A percentile compares a stretch with the other conserved stretches of the same genome.
phyloP scores from a whole-genome alignment of 2,329 filamentous ascomycete genomes.

The Phoma sp. region DNA sequence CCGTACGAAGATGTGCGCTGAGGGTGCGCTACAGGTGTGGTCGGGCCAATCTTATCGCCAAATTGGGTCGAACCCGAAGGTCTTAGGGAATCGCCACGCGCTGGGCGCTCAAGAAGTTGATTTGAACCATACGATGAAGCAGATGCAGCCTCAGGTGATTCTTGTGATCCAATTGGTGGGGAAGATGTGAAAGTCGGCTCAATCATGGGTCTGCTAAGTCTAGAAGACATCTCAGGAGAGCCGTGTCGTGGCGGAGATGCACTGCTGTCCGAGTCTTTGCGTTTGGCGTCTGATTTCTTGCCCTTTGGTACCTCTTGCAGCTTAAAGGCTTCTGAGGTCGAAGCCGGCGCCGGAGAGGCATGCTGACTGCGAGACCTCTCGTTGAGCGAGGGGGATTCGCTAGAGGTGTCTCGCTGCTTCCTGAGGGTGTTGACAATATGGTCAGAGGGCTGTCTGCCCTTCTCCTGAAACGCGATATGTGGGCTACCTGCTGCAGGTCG shows the following conservation, averaged over 20 bases:
- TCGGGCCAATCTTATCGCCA: constrained; percentile 64
- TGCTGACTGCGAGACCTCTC: constrained; percentile 58
- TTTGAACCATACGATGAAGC: constrained; percentile 48
- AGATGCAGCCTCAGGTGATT: constrained; percentile 40
- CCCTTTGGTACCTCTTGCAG: constrained; percentile 80
- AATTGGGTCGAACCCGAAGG: constrained; percentile 55
- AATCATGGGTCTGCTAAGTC: constrained; percentile 38
- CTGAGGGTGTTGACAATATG: constrained; percentile 63
- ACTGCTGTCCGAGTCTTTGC: constrained; percentile 54
- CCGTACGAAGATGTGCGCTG: constrained; percentile 49
- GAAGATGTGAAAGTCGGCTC: constrained; percentile 48
- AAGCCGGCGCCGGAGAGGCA: constrained; percentile 43
- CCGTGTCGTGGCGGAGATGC: constrained; percentile 47
- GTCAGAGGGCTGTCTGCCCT: constrained; percentile 69
- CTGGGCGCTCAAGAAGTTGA: constrained; percentile 54
- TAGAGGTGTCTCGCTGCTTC: constrained; percentile 49
- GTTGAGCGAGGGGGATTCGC: constrained; percentile 40
- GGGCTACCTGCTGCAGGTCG: constrained; percentile 64
- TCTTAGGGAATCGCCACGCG: constrained; percentile 67
- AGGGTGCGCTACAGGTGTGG: constrained; percentile 47
- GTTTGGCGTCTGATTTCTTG: constrained; percentile 56
- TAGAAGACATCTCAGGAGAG: constrained; percentile 49
- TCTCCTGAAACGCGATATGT: constrained; percentile 93
- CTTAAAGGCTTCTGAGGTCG: constrained; percentile 63
- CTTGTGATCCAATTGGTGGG: constrained; percentile 45